These are phyloP conservation scores for Tuber aestivum DNA, from an alignment of 495 filamentous ascomycete species.

Conservation along the genomic window DNA sequence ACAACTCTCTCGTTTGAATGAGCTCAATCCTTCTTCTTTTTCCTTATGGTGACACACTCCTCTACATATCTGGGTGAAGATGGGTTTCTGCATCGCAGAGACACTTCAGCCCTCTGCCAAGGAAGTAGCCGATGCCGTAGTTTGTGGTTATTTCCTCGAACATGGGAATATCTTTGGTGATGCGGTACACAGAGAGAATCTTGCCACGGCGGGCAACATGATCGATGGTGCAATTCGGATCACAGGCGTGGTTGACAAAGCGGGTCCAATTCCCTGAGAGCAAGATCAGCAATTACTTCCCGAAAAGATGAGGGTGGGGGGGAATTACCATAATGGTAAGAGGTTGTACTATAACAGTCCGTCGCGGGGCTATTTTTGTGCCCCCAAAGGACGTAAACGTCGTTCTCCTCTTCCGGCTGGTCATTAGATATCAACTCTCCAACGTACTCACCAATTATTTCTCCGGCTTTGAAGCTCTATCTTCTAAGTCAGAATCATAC, in stretches of 20 bases:
- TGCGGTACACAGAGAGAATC: slow-evolving; percentile 13
- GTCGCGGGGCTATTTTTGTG: not conserved
- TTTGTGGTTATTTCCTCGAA: slow-evolving; percentile 37
- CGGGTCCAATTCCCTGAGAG: slow-evolving; percentile 30
- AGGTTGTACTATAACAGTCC: slow-evolving; percentile 6
- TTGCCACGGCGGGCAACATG: slow-evolving; percentile 18
- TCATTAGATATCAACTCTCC: slow-evolving; percentile 12
- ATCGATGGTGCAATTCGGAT: slow-evolving; percentile 19
- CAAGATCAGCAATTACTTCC: not conserved
- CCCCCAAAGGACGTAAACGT: slow-evolving; percentile 20
- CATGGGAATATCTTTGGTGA: slow-evolving; percentile 15
- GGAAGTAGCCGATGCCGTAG: slow-evolving; percentile 37
- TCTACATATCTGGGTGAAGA: slow-evolving; percentile 8
- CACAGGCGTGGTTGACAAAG: slow-evolving; percentile 24
- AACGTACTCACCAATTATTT: slow-evolving; percentile 25
- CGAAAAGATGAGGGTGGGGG: not conserved
- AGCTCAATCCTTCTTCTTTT: too few species aligned
- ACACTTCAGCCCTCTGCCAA: not conserved
- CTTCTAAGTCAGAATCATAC: not conserved
- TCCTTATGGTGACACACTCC: too few species aligned
- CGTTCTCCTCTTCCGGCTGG: not conserved
- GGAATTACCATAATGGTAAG: slow-evolving; percentile 23
- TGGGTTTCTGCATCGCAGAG: slow-evolving; percentile 19
- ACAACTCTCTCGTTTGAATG: too few species aligned
- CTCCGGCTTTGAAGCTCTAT: slow-evolving; percentile 15